Evolutionary conservation across 768 basidiomycete genomes (phyloP).

Genomic region (Hypholoma sublateritium): DNA sequence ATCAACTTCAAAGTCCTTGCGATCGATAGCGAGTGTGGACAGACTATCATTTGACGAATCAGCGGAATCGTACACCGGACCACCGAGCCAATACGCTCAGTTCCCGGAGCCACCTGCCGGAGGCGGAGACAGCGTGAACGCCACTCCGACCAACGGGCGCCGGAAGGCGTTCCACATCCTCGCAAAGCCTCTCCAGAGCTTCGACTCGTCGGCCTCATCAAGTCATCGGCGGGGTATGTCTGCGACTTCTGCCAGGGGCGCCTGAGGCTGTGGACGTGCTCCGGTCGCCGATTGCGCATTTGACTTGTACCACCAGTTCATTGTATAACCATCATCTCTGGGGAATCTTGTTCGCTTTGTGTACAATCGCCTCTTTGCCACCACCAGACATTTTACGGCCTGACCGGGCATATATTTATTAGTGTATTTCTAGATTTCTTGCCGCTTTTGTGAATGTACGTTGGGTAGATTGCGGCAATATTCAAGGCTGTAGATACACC

Average conservation of each 20-base stretch:
- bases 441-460: conserved; percentile 6
- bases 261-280: conserved; percentile 24
- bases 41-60: conserved; percentile 40
- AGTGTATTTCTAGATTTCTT: conserved; percentile 21
- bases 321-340: conserved; percentile 26
- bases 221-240: conserved; percentile 56
- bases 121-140: conserved; percentile 43
- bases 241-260: conserved; percentile 47
- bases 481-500: too few species aligned
- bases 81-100: conserved; percentile 66
- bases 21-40: conserved; percentile 35
- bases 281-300: conserved; percentile 10
- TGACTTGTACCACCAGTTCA: conserved; percentile 25
- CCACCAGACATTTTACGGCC: conserved; percentile 9
- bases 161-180: conserved; percentile 71
- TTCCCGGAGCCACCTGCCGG: conserved; percentile 66
- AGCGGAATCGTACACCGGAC: conserved; percentile 55
- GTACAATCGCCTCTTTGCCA: conserved; percentile 16
- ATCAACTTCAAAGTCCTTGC: conserved; percentile 55
- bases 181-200: conserved; percentile 49
- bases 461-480: not conserved
- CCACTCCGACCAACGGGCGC: conserved; percentile 51
- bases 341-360: conserved; percentile 22
- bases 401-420: conserved; percentile 13
- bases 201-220: conserved; percentile 32